These are phyloP conservation scores for Gastrodia elata DNA, from an alignment of 106 monocot genomes.

Conservation along the genomic window DNA sequence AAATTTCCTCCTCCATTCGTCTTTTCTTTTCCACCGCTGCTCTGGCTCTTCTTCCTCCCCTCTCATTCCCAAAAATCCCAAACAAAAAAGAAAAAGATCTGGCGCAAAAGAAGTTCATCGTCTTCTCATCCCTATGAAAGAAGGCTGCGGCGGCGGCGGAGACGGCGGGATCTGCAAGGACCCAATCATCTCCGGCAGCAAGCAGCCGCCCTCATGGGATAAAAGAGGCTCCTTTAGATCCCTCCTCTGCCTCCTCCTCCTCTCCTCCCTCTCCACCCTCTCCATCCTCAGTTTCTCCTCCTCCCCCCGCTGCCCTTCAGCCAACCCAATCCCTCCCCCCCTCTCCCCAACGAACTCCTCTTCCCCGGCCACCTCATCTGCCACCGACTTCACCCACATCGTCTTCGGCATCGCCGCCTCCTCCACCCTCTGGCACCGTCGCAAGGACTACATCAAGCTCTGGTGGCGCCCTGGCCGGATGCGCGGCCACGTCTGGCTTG, in stretches of 20 bases:
- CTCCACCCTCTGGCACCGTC: conserved; percentile 30
- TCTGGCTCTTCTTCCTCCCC: neutral
- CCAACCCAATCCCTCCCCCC: neutral
- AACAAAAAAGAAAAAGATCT: neutral
- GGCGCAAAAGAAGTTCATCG: neutral
- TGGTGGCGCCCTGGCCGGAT: conserved; percentile 6
- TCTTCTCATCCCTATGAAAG: neutral
- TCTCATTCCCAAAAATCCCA: neutral
- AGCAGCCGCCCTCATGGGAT: neutral
- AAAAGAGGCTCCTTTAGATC: conserved; percentile 5
- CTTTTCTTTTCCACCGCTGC: neutral
- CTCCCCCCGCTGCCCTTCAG: neutral
- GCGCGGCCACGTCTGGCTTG: conserved; percentile 6
- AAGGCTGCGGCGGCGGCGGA: neutral
- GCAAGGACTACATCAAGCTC: conserved; percentile 14
- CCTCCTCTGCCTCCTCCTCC: conserved; percentile 15
- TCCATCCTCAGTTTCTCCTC: neutral
- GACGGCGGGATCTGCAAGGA: no score
- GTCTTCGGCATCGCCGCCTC: conserved; percentile 64
- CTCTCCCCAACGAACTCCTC: neutral
- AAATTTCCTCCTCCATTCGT: neutral
- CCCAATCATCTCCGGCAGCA: neutral
- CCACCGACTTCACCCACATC: conserved; percentile 35
- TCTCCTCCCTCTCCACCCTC: neutral
- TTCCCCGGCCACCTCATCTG: neutral